Percentiles rank a stretch among this genome's conserved stretches.
Conservation (phyloP, 2,329 filamentous ascomycete species). For the Colletotrichum lupini region DNA sequence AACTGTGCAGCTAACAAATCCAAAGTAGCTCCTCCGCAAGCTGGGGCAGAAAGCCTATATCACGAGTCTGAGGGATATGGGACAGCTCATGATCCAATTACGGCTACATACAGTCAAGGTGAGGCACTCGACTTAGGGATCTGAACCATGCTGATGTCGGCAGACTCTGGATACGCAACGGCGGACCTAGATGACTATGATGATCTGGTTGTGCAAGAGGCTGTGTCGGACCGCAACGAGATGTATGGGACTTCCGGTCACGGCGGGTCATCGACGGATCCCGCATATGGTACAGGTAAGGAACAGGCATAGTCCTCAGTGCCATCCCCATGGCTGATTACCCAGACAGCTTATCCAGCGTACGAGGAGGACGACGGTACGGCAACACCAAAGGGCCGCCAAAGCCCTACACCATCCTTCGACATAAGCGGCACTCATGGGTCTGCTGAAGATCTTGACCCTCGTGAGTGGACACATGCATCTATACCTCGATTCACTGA, state of each 20-base stretch:
- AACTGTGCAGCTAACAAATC: not conserved
- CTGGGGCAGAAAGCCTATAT: not conserved
- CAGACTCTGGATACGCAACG: constrained; percentile 7
- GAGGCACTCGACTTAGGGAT: not conserved
- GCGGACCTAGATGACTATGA: not conserved
- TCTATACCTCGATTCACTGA: too few species aligned
- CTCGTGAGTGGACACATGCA: constrained; percentile 44
- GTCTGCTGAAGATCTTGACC: constrained; percentile 43
- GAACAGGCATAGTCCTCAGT: too few species aligned
- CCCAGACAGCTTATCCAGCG: constrained; percentile 14
- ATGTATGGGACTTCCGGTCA: constrained; percentile 1
- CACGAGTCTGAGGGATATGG: not conserved
- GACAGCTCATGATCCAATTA: not conserved
- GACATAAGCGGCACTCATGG: constrained; percentile 25
- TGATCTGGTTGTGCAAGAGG: not conserved
- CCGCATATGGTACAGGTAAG: constrained; percentile 26
- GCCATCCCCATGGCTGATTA: not conserved
- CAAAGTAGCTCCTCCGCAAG: not conserved
- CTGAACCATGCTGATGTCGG: not conserved
- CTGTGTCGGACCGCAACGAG: not conserved
- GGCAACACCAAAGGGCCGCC: constrained; percentile 37
- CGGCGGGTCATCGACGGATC: constrained; percentile 21
- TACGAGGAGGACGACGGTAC: constrained; percentile 43
- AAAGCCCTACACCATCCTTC: not conserved
- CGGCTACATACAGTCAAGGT: constrained; percentile 2